Conservation (phyloP, 345 rosid species). For the Sonneratia caseolaris region DNA sequence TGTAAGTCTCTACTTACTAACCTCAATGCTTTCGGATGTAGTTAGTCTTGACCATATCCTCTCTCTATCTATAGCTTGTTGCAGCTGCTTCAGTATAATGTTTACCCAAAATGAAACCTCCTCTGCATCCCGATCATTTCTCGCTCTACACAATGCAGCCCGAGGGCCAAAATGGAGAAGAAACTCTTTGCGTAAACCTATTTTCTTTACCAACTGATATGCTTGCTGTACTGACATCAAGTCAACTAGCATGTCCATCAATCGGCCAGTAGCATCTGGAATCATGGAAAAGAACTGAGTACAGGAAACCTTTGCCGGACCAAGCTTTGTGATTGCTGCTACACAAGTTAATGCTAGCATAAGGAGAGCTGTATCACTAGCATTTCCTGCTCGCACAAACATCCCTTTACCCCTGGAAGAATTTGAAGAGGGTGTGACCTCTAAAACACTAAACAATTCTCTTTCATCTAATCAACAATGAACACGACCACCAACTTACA, state of each 20-base stretch:
- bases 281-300: constrained; percentile 53
- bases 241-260: constrained; percentile 86
- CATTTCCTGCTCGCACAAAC: constrained; percentile 36
- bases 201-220: constrained; percentile 49
- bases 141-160: constrained; percentile 66
- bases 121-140: constrained; percentile 52
- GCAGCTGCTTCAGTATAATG: constrained; percentile 81
- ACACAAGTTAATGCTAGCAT: constrained; percentile 68
- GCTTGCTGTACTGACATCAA: constrained; percentile 62
- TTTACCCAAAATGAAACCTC: constrained; percentile 92
- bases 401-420: constrained; percentile 42
- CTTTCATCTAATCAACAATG: constrained; percentile 9
- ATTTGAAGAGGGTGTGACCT: constrained; percentile 10
- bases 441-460: constrained; percentile 2
- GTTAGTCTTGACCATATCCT: constrained; percentile 92
- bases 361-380: constrained; percentile 63
- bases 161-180: constrained; percentile 93
- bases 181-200: constrained; percentile 79
- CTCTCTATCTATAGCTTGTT: constrained; percentile 83
- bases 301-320: constrained; percentile 74
- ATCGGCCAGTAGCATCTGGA: constrained; percentile 67
- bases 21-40: constrained; percentile 96
- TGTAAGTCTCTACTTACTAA: constrained; percentile 22
- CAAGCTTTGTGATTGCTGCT: constrained; percentile 82
- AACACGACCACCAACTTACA: constrained; percentile 29